phyloP scores from a whole-genome alignment of 176 grass and related monocot species.

The Bonia amplexicaulis region DNA sequence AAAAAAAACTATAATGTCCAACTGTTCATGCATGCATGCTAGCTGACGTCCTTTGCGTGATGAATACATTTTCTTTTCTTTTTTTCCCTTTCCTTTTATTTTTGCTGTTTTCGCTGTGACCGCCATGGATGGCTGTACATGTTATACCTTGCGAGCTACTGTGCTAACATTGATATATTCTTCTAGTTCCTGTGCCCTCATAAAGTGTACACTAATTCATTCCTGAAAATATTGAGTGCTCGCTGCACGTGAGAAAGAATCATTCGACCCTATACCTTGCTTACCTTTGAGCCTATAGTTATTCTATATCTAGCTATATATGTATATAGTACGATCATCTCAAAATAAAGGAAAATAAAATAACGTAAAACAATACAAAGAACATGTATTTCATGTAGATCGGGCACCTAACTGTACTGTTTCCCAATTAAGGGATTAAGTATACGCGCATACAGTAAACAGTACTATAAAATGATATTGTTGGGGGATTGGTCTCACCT shows the following conservation, averaged over 20 bases:
- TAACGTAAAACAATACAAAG: background rate
- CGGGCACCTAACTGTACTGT: constrained; percentile 5
- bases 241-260: constrained; percentile 43
- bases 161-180: constrained; percentile 5
- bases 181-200: background rate
- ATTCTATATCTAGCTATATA: background rate
- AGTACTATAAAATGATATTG: background rate
- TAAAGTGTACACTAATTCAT: background rate
- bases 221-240: constrained; percentile 29
- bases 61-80: background rate
- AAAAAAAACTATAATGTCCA: background rate
- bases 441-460: background rate
- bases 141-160: background rate
- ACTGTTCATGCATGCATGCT: background rate
- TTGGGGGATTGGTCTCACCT: no score
- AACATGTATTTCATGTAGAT: background rate
- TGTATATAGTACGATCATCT: background rate
- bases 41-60: background rate
- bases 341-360: background rate
- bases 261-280: constrained; percentile 26
- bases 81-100: background rate
- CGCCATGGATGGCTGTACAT: background rate
- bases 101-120: background rate
- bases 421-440: background rate
- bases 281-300: constrained; percentile 5